Evolutionary conservation across 306 rosid genomes (phyloP), one percentile per base, ranked within the genome.

Genomic region (Crotalaria pallida): DNA sequence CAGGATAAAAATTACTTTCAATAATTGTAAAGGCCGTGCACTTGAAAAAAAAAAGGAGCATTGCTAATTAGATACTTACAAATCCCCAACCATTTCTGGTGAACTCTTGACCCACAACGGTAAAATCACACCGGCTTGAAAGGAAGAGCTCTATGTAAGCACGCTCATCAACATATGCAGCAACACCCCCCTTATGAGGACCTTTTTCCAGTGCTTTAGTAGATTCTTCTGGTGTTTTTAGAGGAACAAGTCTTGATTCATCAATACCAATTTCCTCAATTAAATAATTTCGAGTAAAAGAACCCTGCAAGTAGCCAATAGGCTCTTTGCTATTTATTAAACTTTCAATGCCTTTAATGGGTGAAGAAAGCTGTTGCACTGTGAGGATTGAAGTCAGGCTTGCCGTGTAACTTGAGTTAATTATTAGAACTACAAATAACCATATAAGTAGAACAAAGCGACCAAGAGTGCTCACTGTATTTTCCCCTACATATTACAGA

Each of bases 81-180:
- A 88, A 90, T 84, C 99, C 99, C 99, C 99, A 95, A 10, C 97
- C 96, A 36, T 88, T 86, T 87, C 86, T 80, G 71, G 97, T 91
- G 87, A 95, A 95, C 81, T 95, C 96, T 63, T 86, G 97, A 72
- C 99, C 99, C 12, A 95, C 84, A 56, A 91, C 58, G 44, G 86
- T 82, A 81, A 83, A 87, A 17, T 80, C 89, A 38, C 99, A 95
- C 29, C 81, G 85, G 57, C 86, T 84, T 21, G 99, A 84, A 76
- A 95, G 99, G 88, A 95, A 95, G 58, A 91, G 81, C 82, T 95
- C 97, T 19, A 86, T 74, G 80, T 79, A 95, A 47, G 99, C 92
- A 45, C 92, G 96, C 84, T 95, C 97, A 13, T 91, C 91, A 17
- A 95, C 48, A 6, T 89, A 79, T 23, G 99, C 99, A 41, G 95